Base-by-base conservation (phyloP, 495 filamentous ascomycete species). In the Podospora fimiseda region DNA sequence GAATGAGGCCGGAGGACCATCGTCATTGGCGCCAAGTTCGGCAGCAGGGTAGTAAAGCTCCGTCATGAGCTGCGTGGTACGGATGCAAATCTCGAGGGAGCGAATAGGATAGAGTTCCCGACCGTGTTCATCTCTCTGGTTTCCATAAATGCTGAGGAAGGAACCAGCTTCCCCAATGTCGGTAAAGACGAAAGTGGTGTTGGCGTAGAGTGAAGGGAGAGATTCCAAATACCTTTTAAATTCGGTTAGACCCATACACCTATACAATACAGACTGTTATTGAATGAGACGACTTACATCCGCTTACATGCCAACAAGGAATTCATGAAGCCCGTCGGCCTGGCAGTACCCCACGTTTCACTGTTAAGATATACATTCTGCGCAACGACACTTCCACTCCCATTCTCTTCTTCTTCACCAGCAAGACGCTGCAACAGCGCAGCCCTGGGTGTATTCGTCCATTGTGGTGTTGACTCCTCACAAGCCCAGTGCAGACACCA, bases 401-500 rank as follows among this genome's bases (percentile, higher is more conserved):
- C 27, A 43, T n/a, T 56, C 48, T 41, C 4, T 7, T 24, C 22
- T 33, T 24, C 14, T 4, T 47, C 44, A n/a, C n/a, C n/a, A 7
- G 20, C 44, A 1, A 33, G 5, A 11, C 13, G 39, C 20, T 57
- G 50, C 8, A 64, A 38, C 44, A 64, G 58, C 24, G 55, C 40
- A 23, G 54, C 27, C 33, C 16, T 16, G n/a, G 20, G 13, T 2
- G 16, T 21, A 2, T 14, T 15, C 37, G 23, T 14, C 36, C 27
- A 21, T 38, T 33, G 19, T 11, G 41, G 1, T 9, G 7, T 13
- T 23, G 47, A 42, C 49, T 62, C 59, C 42, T 62, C 56, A 39
- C 63, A 66, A 2, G 48, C 49, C 57, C 61, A 64, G 47, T 67
- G 64, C 16, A 57, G 13, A 23, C 55, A 60, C 61, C 61, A 67